Percentiles rank a stretch among this genome's conserved stretches.
phyloP scores from a whole-genome alignment of 2,329 filamentous ascomycete genomes.

The Ascocoryne sarcoides region DNA sequence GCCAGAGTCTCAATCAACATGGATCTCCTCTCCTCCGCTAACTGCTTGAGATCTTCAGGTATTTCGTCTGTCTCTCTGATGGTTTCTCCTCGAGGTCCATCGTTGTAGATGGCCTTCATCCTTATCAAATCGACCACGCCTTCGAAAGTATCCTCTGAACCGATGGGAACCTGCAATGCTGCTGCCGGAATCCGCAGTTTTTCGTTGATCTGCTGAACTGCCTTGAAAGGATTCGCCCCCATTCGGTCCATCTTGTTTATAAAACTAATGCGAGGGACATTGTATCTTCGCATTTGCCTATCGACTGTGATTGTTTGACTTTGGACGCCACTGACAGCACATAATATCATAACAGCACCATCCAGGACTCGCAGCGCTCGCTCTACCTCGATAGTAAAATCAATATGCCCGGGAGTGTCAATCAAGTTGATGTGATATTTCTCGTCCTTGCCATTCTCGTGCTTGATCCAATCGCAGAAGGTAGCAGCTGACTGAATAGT shows the following conservation, averaged over 20 bases:
- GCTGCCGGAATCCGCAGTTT: constrained; percentile 92
- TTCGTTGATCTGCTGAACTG: constrained; percentile 92
- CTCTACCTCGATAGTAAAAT: constrained; percentile 95
- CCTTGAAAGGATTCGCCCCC: constrained; percentile 97
- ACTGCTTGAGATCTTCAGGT: constrained; percentile 65
- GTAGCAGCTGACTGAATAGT: constrained; percentile 98
- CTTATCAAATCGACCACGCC: constrained; percentile 88
- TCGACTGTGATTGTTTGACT: constrained; percentile 98
- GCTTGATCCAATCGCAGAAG: constrained; percentile 94
- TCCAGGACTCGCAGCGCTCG: constrained; percentile 84
- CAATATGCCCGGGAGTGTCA: constrained; percentile 92
- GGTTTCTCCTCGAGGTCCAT: constrained; percentile 71
- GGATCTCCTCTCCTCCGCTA: constrained; percentile 74
- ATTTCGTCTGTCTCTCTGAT: constrained; percentile 72
- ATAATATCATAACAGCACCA: constrained; percentile 96
- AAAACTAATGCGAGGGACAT: constrained; percentile 90
- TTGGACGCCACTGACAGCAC: constrained; percentile 93
- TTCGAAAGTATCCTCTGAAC: constrained; percentile 80
- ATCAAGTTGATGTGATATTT: constrained; percentile 97
- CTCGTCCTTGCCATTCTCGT: constrained; percentile 72
- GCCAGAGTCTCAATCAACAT: constrained; percentile 89
- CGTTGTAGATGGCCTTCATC: constrained; percentile 91
- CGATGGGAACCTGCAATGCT: constrained; percentile 90
- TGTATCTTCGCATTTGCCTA: constrained; percentile 97
- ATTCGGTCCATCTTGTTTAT: constrained; percentile 99